Conservation (phyloP, 2,329 filamentous ascomycete genomes). For the Westerdykella ornata region DNA sequence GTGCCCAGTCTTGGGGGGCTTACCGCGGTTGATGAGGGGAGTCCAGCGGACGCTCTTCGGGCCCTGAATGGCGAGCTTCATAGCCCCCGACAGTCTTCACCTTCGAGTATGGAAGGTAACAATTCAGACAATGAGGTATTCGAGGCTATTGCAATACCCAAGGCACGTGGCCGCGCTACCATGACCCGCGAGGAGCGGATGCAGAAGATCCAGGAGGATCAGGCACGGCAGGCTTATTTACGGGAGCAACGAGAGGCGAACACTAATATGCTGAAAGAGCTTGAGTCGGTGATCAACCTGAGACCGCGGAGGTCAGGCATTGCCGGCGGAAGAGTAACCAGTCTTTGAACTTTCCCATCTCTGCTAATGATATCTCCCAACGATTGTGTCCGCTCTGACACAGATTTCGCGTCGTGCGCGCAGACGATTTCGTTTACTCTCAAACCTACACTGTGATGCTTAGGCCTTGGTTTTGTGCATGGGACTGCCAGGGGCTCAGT, state of each 20-base stretch:
- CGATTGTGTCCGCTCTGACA: background rate
- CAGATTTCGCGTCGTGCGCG: background rate
- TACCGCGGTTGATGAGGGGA: constrained; percentile 47
- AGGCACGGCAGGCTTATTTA: constrained; percentile 63
- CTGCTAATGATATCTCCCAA: background rate
- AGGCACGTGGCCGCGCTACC: constrained; percentile 58
- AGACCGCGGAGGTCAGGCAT: constrained; percentile 21
- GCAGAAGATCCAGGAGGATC: constrained; percentile 78
- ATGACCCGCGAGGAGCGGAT: constrained; percentile 84
- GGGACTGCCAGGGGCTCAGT: background rate
- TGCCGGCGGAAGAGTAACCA: constrained; percentile 27
- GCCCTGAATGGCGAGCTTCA: constrained; percentile 67
- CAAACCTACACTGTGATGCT: too few species aligned
- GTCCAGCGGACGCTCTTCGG: constrained; percentile 63
- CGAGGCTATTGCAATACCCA: constrained; percentile 75
- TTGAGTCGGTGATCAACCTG: constrained; percentile 72
- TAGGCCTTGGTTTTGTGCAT: background rate
- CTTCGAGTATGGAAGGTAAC: constrained; percentile 45
- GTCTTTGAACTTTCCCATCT: constrained; percentile 18
- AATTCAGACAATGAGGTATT: constrained; percentile 71
- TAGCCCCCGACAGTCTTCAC: constrained; percentile 36
- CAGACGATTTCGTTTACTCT: background rate
- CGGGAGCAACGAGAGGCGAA: constrained; percentile 73
- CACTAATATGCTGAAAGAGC: constrained; percentile 82
- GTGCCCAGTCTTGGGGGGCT: constrained; percentile 58